phyloP scores from a whole-genome alignment of 805 yeast species.

The Pichia membranifaciens region DNA sequence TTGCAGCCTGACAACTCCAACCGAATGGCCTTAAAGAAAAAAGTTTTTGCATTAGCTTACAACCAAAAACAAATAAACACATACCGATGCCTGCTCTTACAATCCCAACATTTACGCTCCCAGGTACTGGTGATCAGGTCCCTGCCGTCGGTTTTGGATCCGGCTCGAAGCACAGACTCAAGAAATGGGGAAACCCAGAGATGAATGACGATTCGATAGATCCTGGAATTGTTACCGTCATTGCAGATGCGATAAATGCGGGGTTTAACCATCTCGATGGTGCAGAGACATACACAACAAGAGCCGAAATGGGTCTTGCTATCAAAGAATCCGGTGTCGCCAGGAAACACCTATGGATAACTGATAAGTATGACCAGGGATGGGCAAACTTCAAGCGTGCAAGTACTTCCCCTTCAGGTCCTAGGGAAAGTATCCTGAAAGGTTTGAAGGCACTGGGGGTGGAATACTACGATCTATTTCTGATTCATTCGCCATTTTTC shows the following conservation, averaged over 20 bases:
- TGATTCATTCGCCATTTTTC: constrained; percentile 57
- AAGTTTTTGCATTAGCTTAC: too few species aligned
- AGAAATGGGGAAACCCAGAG: constrained; percentile 26
- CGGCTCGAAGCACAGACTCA: constrained; percentile 52
- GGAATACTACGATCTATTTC: constrained; percentile 54
- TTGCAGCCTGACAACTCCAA: too few species aligned
- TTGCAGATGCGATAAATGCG: constrained; percentile 40
- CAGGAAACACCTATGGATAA: constrained; percentile 50
- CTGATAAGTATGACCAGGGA: constrained; percentile 53
- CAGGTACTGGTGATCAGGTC: constrained; percentile 28
- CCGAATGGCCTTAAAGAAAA: too few species aligned
- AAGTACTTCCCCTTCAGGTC: constrained; percentile 30
- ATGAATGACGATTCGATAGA: constrained; percentile 21
- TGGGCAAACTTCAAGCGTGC: constrained; percentile 20
- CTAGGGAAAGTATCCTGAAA: constrained; percentile 41
- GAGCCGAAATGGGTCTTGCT: constrained; percentile 53
- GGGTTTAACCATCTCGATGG: constrained; percentile 62
- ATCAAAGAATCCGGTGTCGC: constrained; percentile 36
- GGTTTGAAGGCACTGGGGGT: constrained; percentile 44
- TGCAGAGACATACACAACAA: constrained; percentile 63
- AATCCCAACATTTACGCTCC: constrained; percentile 23
- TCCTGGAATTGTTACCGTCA: constrained; percentile 40
- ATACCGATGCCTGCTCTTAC: background rate
- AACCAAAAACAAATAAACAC: too few species aligned
- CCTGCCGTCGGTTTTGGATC: constrained; percentile 47